Base-by-base conservation (phyloP, 768 basidiomycete species). In the Coprinopsis sp. region DNA sequence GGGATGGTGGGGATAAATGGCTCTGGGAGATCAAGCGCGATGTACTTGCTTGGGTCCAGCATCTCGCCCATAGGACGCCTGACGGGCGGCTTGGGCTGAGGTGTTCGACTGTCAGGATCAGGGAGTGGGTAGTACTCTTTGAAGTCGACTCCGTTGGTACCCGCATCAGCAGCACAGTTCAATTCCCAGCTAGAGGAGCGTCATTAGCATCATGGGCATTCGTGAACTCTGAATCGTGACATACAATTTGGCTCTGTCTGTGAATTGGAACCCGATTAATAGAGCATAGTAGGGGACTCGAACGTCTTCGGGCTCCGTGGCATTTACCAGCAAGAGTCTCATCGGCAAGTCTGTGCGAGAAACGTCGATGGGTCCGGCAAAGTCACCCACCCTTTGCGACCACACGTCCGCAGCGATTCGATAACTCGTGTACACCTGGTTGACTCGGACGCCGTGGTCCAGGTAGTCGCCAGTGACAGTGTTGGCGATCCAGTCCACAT, bases 401-500 rank as follows among this genome's bases (percentile, higher is more conserved):
- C 75, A 79, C n/a, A 47, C 54, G 0, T 64, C 66, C 8, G 59
- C 68, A 0, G 67, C 65, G 28, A 77, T 69, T 21, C 77, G 66
- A 56, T 83, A 83, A 55, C 77, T 77, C 25, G 71, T 77, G 62
- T 79, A 77, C 3, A 76, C 81, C 31, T 74, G 77, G 63, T 83
- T 84, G 31, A 82, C 74, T 27, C 82, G 73, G 34, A 83, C 69
- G 24, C 77, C 77, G 51, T 81, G 79, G 56, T 82, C 79, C 38
- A 84, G 65, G 58, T 74, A 83, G 52, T 82, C 81, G 3, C 82
- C 80, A 4, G 77, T 76, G n/a, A 78, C 72, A 3, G 76, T 81
- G 30, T 60, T 60, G 2, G 82, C 81, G 38, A 83, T 74, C 21
- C 66, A 58, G 56, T 81, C 76, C 34, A 79, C 73, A 53, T 82